phyloP scores from a whole-genome alignment of 2,329 filamentous ascomycete genomes.

The Cercospora nicotianae region DNA sequence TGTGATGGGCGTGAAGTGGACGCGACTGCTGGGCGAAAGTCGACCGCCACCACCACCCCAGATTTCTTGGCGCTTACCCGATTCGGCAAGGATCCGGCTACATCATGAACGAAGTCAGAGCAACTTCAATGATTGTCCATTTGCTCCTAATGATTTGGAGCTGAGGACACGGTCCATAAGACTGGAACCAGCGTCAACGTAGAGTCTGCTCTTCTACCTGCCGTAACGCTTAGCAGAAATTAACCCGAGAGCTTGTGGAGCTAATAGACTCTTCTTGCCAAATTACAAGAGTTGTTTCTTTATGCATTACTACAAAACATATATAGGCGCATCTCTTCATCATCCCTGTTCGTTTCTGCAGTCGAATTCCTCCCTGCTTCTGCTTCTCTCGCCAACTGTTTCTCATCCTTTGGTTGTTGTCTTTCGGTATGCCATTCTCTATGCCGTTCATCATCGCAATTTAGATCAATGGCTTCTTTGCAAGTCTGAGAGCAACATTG shows the following conservation, averaged over 20 bases:
- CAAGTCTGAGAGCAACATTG: conserved; percentile 32
- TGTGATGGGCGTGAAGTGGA: not conserved
- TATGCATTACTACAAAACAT: not conserved
- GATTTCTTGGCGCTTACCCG: not conserved
- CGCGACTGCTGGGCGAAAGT: not conserved
- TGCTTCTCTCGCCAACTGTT: not conserved
- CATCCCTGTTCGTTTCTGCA: not conserved
- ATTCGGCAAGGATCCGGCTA: not conserved
- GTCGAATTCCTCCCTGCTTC: not conserved
- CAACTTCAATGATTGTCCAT: not conserved
- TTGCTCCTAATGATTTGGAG: not conserved
- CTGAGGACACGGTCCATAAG: no score
- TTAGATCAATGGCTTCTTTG: conserved; percentile 31
- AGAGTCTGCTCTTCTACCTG: not conserved
- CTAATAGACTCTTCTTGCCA: not conserved
- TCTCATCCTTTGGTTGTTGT: not conserved
- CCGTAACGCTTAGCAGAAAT: not conserved
- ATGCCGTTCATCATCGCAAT: not conserved
- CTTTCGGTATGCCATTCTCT: not conserved
- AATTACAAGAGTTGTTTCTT: not conserved
- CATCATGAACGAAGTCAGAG: not conserved
- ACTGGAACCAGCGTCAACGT: not conserved
- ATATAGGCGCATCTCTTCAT: not conserved
- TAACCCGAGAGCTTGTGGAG: not conserved
- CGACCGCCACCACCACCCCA: not conserved